A percentile compares a stretch with the other conserved stretches of the same genome.
phyloP scores from a whole-genome alignment of 2,329 filamentous ascomycete species.

The Cucurbitaria berberidis region DNA sequence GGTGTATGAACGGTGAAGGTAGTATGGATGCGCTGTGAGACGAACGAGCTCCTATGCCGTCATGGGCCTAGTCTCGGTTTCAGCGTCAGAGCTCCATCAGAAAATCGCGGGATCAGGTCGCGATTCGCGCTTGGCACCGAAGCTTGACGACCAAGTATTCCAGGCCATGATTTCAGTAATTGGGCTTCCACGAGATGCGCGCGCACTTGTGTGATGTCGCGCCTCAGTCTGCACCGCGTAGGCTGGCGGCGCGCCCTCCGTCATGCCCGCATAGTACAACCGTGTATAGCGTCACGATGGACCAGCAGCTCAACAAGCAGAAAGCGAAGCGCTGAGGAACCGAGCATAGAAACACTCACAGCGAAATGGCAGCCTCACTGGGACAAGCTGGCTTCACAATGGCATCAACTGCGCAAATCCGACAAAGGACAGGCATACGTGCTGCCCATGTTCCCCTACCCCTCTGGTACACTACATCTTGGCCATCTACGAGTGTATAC shows the following conservation, averaged over 20 bases:
- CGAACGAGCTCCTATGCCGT: constrained; percentile 21
- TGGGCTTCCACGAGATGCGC: constrained; percentile 18
- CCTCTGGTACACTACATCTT: constrained; percentile 83
- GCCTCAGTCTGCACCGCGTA: constrained; percentile 30
- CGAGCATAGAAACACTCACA: constrained; percentile 23
- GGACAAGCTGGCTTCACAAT: constrained; percentile 32
- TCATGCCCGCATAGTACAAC: constrained; percentile 8
- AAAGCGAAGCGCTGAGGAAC: constrained; percentile 10
- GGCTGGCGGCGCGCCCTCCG: constrained; percentile 32
- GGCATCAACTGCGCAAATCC: constrained; percentile 13
- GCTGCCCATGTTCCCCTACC: constrained; percentile 92
- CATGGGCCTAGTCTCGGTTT: constrained; percentile 29
- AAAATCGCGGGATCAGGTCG: constrained; percentile 19
- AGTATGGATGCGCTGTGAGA: constrained; percentile 23
- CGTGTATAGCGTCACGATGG: constrained; percentile 15
- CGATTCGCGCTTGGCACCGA: constrained; percentile 7
- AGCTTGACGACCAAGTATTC: constrained; percentile 1
- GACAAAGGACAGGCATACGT: constrained; percentile 65
- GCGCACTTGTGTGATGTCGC: constrained; percentile 35
- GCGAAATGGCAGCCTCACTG: constrained; percentile 63
- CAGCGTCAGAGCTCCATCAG: constrained; percentile 12
- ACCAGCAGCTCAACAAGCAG: constrained; percentile 3
- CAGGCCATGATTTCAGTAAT: not conserved
- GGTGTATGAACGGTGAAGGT: constrained; percentile 24
- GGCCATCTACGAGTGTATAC: constrained; percentile 89